These are phyloP conservation scores for Phaeosphaeria sp. DNA, from an alignment of 2,329 filamentous ascomycete species.

Conservation along the genomic window DNA sequence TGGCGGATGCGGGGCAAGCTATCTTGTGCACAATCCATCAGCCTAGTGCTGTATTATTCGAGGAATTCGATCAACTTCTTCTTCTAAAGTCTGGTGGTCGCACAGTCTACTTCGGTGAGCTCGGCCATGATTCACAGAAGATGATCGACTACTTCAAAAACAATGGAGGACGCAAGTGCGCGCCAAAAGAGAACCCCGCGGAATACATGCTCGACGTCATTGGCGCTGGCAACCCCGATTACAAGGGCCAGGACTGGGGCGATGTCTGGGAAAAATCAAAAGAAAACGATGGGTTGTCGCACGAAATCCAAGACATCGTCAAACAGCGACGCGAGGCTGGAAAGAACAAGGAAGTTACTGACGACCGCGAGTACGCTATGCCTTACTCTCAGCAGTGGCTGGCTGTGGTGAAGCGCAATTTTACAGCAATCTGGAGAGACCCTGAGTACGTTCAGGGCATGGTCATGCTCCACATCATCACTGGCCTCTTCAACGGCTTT, in stretches of 20 bases:
- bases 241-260: conserved; percentile 55
- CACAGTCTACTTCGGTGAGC: conserved; percentile 71
- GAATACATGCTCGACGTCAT: conserved; percentile 59
- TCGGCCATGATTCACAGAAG: conserved; percentile 51
- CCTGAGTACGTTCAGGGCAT: conserved; percentile 64
- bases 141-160: conserved; percentile 59
- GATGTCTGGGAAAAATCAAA: conserved; percentile 53
- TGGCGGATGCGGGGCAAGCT: conserved; percentile 71
- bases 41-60: conserved; percentile 70
- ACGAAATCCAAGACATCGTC: conserved; percentile 53
- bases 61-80: conserved; percentile 70
- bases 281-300: conserved; percentile 46
- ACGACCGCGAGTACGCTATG: conserved; percentile 55
- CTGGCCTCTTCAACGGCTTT: conserved; percentile 58
- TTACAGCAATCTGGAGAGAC: conserved; percentile 70
- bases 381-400: conserved; percentile 51
- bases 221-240: conserved; percentile 51
- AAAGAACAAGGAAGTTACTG: conserved; percentile 45
- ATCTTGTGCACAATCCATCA: conserved; percentile 75
- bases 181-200: conserved; percentile 61
- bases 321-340: conserved; percentile 39
- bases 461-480: conserved; percentile 61
- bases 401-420: conserved; percentile 57
- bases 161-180: conserved; percentile 62
- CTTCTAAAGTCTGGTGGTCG: conserved; percentile 70